phyloP scores from a whole-genome alignment of 768 basidiomycete genomes.

The Tulasnella sp. region DNA sequence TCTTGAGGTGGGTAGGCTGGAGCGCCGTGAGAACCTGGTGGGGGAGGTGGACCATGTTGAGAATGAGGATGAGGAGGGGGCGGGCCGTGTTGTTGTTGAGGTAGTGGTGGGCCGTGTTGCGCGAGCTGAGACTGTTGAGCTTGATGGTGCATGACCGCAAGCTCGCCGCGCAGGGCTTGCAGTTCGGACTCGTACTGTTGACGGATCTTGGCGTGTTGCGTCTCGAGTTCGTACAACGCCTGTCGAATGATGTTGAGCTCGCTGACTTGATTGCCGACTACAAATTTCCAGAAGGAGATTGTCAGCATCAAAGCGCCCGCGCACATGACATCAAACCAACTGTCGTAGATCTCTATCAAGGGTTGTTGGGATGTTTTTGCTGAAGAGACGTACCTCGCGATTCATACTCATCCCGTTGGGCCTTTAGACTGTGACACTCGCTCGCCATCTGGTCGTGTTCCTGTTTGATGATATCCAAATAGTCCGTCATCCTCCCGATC shows the following conservation, averaged over 20 bases:
- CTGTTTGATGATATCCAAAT: slow-evolving; percentile 66
- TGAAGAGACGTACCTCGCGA: slow-evolving; percentile 52
- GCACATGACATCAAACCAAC: slow-evolving; percentile 15
- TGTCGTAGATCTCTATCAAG: slow-evolving; percentile 1
- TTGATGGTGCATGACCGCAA: slow-evolving; percentile 25
- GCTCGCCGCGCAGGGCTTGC: slow-evolving; percentile 53
- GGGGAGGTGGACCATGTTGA: slow-evolving; percentile 17
- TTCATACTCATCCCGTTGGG: slow-evolving; percentile 84
- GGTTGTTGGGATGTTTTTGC: not conserved
- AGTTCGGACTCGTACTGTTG: slow-evolving; percentile 83
- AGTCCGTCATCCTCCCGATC: slow-evolving; percentile 52
- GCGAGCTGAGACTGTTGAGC: slow-evolving; percentile 18
- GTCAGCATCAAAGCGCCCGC: slow-evolving; percentile 1
- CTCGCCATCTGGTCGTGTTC: slow-evolving; percentile 70
- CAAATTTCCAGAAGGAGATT: slow-evolving; percentile 8
- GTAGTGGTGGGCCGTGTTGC: slow-evolving; percentile 23
- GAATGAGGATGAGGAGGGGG: slow-evolving; percentile 15
- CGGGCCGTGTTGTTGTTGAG: slow-evolving; percentile 20
- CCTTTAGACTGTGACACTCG: slow-evolving; percentile 56
- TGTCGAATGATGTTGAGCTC: slow-evolving; percentile 86
- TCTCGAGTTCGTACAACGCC: slow-evolving; percentile 83
- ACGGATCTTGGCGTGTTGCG: slow-evolving; percentile 74
- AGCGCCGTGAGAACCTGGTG: slow-evolving; percentile 30
- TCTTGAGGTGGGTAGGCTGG: slow-evolving; percentile 27
- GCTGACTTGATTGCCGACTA: slow-evolving; percentile 73